Evolutionary conservation across 257 asterid genomes (phyloP).

Genomic region (Solanum rostratum): DNA sequence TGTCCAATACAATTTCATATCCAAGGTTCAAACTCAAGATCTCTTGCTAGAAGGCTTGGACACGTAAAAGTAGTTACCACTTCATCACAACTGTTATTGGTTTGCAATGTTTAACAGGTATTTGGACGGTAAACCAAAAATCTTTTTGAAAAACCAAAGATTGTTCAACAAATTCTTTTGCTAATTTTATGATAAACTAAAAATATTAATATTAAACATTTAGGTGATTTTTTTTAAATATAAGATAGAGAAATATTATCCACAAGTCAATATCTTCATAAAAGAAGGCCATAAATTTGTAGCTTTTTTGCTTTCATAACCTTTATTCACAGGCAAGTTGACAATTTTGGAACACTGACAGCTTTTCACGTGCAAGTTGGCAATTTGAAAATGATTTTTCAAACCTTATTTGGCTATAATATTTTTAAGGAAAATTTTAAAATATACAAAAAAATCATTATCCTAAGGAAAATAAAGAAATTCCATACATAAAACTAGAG

Average conservation of each 20-base stretch:
- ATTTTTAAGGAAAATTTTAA: neutral
- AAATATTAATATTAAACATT: neutral
- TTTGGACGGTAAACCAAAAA: neutral
- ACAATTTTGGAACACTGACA: neutral
- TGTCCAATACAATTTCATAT: neutral
- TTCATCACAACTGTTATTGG: neutral
- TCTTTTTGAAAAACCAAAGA: neutral
- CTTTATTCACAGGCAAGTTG: neutral
- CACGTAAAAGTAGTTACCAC: accelerated
- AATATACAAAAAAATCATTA: neutral
- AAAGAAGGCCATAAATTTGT: neutral
- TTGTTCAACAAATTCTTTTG: neutral
- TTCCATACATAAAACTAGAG: neutral
- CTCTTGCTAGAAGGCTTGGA: neutral
- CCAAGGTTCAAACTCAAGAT: neutral
- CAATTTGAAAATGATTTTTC: neutral
- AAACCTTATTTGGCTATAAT: neutral
- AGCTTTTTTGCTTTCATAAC: neutral
- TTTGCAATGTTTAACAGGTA: neutral
- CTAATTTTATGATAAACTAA: neutral
- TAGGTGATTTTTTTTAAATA: neutral
- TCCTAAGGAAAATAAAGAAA: neutral
- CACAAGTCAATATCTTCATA: neutral
- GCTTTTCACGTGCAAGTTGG: neutral
- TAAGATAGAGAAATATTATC: neutral